phyloP scores from a whole-genome alignment of 345 rosid genomes.

The Lepidium didymum region DNA sequence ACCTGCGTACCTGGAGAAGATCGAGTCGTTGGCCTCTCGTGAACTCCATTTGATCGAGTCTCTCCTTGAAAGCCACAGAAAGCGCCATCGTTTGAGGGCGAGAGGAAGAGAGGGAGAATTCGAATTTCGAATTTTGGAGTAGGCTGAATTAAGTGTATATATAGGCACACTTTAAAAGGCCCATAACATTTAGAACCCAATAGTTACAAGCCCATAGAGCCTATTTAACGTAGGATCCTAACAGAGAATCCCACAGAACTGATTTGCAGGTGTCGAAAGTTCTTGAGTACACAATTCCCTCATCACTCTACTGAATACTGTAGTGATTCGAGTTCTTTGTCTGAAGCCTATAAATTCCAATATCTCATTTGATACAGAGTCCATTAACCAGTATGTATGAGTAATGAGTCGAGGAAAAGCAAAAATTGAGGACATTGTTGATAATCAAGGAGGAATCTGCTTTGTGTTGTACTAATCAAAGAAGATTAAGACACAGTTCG shows the following conservation, averaged over 20 bases:
- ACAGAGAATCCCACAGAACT: background rate
- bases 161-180: background rate
- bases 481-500: background rate
- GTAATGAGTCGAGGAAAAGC: background rate
- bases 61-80: slow-evolving; percentile 53
- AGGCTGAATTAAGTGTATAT: background rate
- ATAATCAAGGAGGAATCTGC: background rate
- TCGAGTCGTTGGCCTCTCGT: slow-evolving; percentile 55
- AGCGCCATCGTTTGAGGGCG: slow-evolving; percentile 43
- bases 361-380: background rate
- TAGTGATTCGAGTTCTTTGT: background rate
- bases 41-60: slow-evolving; percentile 60
- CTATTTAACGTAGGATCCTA: background rate
- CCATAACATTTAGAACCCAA: background rate
- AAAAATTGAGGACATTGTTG: background rate
- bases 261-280: background rate
- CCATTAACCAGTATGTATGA: background rate
- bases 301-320: background rate
- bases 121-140: background rate
- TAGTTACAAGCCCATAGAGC: background rate
- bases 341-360: background rate
- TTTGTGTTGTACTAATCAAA: background rate
- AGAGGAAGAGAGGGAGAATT: background rate
- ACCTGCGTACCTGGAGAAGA: slow-evolving; percentile 72
- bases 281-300: background rate